phyloP scores from a whole-genome alignment of 139 green algal genomes.

The Raphidocelis subcapitata region DNA sequence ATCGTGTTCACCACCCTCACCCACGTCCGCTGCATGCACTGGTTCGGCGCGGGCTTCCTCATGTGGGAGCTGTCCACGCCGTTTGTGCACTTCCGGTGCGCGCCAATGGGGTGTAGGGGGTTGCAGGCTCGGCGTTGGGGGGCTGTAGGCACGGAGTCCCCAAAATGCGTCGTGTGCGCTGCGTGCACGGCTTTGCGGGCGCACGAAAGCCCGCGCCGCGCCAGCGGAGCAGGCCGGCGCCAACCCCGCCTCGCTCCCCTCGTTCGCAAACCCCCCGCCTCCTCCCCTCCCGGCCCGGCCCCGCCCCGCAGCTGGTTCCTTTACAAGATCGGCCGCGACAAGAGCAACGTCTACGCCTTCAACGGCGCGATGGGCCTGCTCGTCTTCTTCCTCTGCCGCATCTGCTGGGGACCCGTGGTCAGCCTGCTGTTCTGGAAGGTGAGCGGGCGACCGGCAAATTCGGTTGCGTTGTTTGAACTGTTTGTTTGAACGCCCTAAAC shows the following conservation, averaged over 20 bases:
- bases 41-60: constrained; percentile 41
- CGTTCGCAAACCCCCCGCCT: too few species aligned
- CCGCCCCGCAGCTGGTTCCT: constrained; percentile 50
- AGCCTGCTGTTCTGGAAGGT: constrained; percentile 8
- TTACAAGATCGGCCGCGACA: constrained; percentile 45
- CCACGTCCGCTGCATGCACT: constrained; percentile 27
- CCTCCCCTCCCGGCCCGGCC: too few species aligned
- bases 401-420: constrained; percentile 34
- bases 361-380: constrained; percentile 38
- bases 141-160: too few species aligned
- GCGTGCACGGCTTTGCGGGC: too few species aligned
- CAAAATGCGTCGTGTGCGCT: too few species aligned
- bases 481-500: too few species aligned
- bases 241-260: too few species aligned
- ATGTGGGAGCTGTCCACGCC: constrained; percentile 53
- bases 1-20: constrained; percentile 33
- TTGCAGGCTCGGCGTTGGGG: too few species aligned
- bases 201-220: too few species aligned
- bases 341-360: constrained; percentile 18
- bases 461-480: too few species aligned
- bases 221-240: too few species aligned
- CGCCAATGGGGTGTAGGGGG: too few species aligned
- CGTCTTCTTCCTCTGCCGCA: constrained; percentile 49
- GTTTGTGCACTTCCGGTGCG: constrained; percentile 45
- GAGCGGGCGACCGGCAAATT: background rate